Evolutionary conservation across 192 early-diverging fungal species (phyloP).

Genomic region (Rhizophagus sp.): DNA sequence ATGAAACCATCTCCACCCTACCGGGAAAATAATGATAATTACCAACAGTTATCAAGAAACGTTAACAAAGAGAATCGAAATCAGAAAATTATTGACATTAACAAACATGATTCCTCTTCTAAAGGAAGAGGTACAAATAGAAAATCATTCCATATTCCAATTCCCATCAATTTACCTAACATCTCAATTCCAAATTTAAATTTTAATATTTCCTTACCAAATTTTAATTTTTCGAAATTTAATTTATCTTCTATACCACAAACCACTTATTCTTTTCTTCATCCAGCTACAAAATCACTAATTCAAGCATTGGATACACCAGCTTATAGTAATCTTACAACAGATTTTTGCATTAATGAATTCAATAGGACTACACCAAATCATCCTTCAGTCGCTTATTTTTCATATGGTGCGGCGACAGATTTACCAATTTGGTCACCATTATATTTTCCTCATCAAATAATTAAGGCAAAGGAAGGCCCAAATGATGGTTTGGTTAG

Average conservation of each 20-base stretch:
- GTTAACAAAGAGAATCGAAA: not conserved
- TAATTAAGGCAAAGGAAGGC: constrained; percentile 79
- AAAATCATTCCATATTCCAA: not conserved
- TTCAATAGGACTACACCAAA: constrained; percentile 91
- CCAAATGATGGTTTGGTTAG: constrained; percentile 93
- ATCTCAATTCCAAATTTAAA: constrained; percentile 2
- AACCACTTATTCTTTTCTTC: constrained; percentile 33
- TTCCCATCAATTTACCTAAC: not conserved
- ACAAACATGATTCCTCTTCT: not conserved
- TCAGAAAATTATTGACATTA: not conserved
- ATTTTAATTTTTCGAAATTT: constrained; percentile 10
- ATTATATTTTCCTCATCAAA: constrained; percentile 75
- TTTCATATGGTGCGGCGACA: constrained; percentile 75
- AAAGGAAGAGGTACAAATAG: not conserved
- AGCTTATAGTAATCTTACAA: constrained; percentile 89
- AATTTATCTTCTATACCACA: constrained; percentile 38
- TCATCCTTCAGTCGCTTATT: constrained; percentile 73
- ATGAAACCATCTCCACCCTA: not conserved
- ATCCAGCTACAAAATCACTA: constrained; percentile 49
- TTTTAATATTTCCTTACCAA: not conserved
- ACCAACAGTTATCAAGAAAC: not conserved
- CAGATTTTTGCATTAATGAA: constrained; percentile 77
- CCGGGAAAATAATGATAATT: not conserved
- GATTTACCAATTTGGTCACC: constrained; percentile 69
- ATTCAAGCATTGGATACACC: constrained; percentile 84